phyloP scores from a whole-genome alignment of 805 yeast genomes.

The Suhomyces pyralidae region DNA sequence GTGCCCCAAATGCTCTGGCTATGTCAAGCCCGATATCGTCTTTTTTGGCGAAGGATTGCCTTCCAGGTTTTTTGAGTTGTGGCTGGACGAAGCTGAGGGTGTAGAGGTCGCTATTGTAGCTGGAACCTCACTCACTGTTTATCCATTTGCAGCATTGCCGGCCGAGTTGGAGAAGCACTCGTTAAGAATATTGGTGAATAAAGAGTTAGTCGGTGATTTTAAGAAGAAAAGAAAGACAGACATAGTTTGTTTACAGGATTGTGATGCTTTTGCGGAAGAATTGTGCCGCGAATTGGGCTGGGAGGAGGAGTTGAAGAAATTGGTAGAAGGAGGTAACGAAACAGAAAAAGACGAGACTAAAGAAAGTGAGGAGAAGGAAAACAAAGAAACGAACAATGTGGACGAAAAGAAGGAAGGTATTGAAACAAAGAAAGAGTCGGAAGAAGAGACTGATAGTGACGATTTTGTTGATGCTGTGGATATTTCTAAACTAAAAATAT shows the following conservation, averaged over 20 bases:
- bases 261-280: conserved; percentile 61
- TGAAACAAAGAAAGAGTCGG: not conserved
- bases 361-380: not conserved
- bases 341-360: not conserved
- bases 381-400: not conserved
- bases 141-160: conserved; percentile 87
- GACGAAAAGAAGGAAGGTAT: not conserved
- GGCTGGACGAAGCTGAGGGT: conserved; percentile 56
- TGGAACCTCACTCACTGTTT: conserved; percentile 87
- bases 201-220: conserved; percentile 77
- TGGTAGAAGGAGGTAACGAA: conserved; percentile 16
- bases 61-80: conserved; percentile 55
- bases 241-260: conserved; percentile 54
- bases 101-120: conserved; percentile 80
- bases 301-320: conserved; percentile 49
- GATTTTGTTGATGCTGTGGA: not conserved
- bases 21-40: conserved; percentile 89
- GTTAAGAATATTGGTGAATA: conserved; percentile 66
- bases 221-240: conserved; percentile 54
- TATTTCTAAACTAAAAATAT: conserved; percentile 8
- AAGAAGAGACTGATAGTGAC: not conserved
- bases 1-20: conserved; percentile 67
- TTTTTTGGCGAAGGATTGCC: conserved; percentile 93
- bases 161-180: conserved; percentile 49
- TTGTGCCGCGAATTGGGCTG: conserved; percentile 62